These are phyloP conservation scores for Cryphonectria parasitica DNA, from an alignment of 2,329 filamentous ascomycete genomes.

Conservation along the genomic window DNA sequence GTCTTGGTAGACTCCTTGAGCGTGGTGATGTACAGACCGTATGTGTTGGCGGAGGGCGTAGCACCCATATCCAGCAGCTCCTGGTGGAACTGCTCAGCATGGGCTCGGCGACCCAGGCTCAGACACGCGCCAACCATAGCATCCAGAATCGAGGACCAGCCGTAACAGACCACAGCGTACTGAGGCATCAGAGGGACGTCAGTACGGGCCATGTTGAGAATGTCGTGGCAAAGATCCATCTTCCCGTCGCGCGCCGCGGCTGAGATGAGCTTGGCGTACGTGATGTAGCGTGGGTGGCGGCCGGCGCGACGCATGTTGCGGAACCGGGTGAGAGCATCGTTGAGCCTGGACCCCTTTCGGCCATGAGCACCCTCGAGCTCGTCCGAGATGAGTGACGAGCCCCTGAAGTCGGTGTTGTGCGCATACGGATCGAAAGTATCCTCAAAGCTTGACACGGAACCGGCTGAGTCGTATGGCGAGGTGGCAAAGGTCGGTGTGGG, in stretches of 20 bases:
- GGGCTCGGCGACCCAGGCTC: constrained; percentile 75
- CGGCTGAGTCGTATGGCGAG: constrained; percentile 59
- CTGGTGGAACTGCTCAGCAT: constrained; percentile 87
- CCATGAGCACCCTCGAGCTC: constrained; percentile 81
- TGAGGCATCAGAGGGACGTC: constrained; percentile 86
- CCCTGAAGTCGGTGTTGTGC: constrained; percentile 88
- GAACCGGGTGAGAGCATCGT: constrained; percentile 81
- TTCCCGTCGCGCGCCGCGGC: constrained; percentile 86
- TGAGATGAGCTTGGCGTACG: constrained; percentile 92
- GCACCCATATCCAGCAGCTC: constrained; percentile 89
- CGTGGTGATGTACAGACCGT: constrained; percentile 98
- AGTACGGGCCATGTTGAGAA: constrained; percentile 84
- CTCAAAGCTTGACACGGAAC: constrained; percentile 66
- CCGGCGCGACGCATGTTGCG: constrained; percentile 92
- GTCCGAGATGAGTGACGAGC: constrained; percentile 87
- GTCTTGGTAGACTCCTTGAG: constrained; percentile 97
- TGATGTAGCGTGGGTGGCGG: constrained; percentile 92
- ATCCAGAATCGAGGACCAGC: constrained; percentile 95
- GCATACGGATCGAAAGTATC: constrained; percentile 92
- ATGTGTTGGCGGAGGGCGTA: constrained; percentile 94
- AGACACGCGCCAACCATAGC: constrained; percentile 95
- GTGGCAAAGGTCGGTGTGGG: constrained; percentile 52
- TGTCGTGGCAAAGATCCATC: constrained; percentile 80
- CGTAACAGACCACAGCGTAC: constrained; percentile 86
- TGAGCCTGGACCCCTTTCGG: constrained; percentile 72